Percentiles rank a stretch among this genome's conserved stretches.
Evolutionary conservation across 2,329 filamentous ascomycete species (phyloP).

Genomic region (Acrodontium crateriforme): DNA sequence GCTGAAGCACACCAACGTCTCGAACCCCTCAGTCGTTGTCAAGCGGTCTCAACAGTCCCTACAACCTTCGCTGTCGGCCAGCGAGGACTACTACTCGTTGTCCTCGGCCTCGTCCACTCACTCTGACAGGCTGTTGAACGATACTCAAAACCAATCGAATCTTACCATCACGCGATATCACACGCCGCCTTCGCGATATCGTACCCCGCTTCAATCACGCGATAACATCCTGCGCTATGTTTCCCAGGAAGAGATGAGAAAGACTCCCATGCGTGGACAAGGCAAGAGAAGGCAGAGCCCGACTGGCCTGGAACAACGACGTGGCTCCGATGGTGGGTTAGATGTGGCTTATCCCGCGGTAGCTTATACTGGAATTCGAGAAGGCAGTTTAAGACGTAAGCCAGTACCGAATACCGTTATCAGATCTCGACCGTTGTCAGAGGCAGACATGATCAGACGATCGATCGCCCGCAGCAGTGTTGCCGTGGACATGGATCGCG

Average conservation of each 20-base stretch:
- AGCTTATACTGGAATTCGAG: conserved; percentile 2
- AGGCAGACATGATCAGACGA: too few relatives aligned
- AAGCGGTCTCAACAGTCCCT: conserved; percentile 24
- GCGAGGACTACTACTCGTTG: conserved; percentile 37
- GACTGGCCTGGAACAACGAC: conserved; percentile 2
- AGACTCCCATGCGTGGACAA: conserved; percentile 21
- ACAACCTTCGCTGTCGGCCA: conserved; percentile 34
- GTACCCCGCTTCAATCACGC: conserved; percentile 20
- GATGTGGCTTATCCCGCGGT: background rate
- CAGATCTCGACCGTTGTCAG: conserved; percentile 10
- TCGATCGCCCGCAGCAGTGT: conserved; percentile 17
- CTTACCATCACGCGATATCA: conserved; percentile 17
- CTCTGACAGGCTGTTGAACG: conserved; percentile 10
- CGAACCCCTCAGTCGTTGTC: conserved; percentile 18
- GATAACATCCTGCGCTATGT: conserved; percentile 9
- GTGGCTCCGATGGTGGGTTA: conserved; percentile 1
- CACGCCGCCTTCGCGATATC: conserved; percentile 22
- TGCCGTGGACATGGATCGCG: conserved; percentile 16
- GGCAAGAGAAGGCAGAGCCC: conserved; percentile 16
- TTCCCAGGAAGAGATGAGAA: conserved; percentile 9
- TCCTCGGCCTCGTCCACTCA: conserved; percentile 25
- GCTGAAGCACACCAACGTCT: too few relatives aligned
- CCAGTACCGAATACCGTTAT: conserved; percentile 22
- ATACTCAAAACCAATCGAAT: conserved; percentile 4
- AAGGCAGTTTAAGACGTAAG: conserved; percentile 18